Percentiles rank a stretch among this genome's conserved stretches.
These are phyloP conservation scores for Blastomyces percursus DNA, from an alignment of 2,329 filamentous ascomycete species.

Conservation along the genomic window DNA sequence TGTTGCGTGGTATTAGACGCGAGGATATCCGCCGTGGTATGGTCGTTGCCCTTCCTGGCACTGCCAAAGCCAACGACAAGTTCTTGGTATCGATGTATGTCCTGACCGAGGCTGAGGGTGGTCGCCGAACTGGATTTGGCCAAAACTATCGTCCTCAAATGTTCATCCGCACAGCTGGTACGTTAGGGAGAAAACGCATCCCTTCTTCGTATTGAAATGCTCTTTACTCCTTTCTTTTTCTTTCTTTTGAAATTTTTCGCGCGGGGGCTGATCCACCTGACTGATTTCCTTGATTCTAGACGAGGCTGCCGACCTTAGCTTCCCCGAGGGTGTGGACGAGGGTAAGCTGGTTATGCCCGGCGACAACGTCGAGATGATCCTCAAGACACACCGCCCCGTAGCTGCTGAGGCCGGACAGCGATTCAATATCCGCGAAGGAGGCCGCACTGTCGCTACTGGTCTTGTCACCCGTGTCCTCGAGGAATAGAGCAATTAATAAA, in stretches of 20 bases:
- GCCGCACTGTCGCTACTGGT: slow-evolving; percentile 75
- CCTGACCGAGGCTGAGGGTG: slow-evolving; percentile 94
- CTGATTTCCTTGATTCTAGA: slow-evolving; percentile 29
- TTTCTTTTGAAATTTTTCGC: too few species aligned
- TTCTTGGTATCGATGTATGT: slow-evolving; percentile 97
- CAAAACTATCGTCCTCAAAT: slow-evolving; percentile 96
- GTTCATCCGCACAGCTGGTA: slow-evolving; percentile 85
- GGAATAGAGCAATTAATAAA: slow-evolving; percentile 25
- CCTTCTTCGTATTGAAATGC: slow-evolving; percentile 5
- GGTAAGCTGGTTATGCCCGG: slow-evolving; percentile 90
- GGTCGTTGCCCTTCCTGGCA: slow-evolving; percentile 77
- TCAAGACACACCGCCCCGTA: slow-evolving; percentile 71
- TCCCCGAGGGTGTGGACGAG: slow-evolving; percentile 67
- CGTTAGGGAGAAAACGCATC: slow-evolving; percentile 32
- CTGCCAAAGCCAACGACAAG: slow-evolving; percentile 75
- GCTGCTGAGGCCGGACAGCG: slow-evolving; percentile 86
- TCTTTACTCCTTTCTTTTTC: too few species aligned
- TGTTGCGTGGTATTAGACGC: slow-evolving; percentile 89
- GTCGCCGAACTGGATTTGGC: slow-evolving; percentile 89
- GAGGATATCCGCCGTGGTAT: slow-evolving; percentile 93
- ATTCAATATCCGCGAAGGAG: slow-evolving; percentile 97
- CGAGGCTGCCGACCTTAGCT: slow-evolving; percentile 63
- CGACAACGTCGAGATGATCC: slow-evolving; percentile 97
- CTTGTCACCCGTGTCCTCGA: slow-evolving; percentile 62
- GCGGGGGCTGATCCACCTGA: neutral